These are phyloP conservation scores for Penicillium sp. DNA, from an alignment of 2,329 filamentous ascomycete genomes.

Conservation along the genomic window DNA sequence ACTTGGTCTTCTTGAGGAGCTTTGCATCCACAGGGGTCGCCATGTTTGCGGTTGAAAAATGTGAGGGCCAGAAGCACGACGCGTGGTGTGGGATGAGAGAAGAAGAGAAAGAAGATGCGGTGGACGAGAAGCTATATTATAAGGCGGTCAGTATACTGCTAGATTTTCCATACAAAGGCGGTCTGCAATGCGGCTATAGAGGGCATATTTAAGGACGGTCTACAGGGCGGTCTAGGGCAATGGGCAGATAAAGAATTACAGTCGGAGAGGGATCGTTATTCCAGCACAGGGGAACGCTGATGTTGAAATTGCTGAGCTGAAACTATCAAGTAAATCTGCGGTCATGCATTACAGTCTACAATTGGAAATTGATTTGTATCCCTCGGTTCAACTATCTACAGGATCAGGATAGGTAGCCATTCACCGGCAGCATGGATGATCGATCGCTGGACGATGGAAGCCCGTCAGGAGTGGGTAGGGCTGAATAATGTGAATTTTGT, in stretches of 20 bases:
- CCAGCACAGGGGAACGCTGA: not conserved
- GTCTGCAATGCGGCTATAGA: not conserved
- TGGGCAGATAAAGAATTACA: not conserved
- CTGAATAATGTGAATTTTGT: not conserved
- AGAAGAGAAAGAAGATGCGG: constrained; percentile 6
- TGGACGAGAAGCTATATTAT: constrained; percentile 8
- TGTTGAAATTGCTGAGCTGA: not conserved
- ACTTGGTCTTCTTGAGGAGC: constrained; percentile 88
- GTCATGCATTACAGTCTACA: not conserved
- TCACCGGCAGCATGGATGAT: not conserved
- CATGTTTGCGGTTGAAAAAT: constrained; percentile 58
- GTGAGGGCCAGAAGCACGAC: constrained; percentile 7
- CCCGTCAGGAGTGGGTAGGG: not conserved
- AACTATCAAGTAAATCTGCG: not conserved
- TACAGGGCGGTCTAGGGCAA: not conserved
- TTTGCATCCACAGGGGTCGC: constrained; percentile 86
- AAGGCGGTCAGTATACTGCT: constrained; percentile 3
- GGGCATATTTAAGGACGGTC: not conserved
- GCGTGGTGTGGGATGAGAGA: constrained; percentile 3
- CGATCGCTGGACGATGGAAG: not conserved
- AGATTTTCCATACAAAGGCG: not conserved
- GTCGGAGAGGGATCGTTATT: not conserved
- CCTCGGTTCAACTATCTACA: not conserved
- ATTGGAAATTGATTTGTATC: not conserved
- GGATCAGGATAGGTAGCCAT: not conserved